Evolutionary conservation across 495 filamentous ascomycete species (phyloP).

Genomic region (Podospora didyma): DNA sequence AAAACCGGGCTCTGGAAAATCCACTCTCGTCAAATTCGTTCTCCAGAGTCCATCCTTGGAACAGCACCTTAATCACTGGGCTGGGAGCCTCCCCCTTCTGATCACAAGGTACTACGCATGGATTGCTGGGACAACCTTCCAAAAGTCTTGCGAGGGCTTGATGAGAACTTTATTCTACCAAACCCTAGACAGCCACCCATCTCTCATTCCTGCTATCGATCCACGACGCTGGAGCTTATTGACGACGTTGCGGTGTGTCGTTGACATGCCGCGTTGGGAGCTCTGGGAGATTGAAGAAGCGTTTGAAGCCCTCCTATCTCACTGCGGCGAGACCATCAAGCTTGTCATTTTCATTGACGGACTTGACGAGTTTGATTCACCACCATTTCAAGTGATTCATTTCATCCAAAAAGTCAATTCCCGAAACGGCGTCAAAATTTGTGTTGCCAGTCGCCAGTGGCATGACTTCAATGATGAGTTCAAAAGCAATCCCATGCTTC

Average conservation of each 20-base stretch:
- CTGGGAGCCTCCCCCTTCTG: neutral
- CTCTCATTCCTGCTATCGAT: slow-evolving; percentile 3
- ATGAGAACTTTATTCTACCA: slow-evolving; percentile 1
- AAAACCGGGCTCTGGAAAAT: slow-evolving; percentile 10
- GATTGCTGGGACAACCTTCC: neutral
- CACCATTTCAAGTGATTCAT: neutral
- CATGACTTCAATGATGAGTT: neutral
- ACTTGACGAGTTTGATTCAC: slow-evolving; percentile 7
- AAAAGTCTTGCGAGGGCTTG: slow-evolving; percentile 1
- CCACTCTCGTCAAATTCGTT: slow-evolving; percentile 8
- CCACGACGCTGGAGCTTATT: neutral
- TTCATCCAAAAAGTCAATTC: neutral
- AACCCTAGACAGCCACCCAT: neutral
- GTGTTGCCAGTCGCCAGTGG: slow-evolving; percentile 8
- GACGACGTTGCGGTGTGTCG: too few species aligned
- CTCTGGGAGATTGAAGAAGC: neutral
- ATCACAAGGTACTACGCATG: slow-evolving; percentile 3
- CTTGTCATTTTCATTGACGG: slow-evolving; percentile 3
- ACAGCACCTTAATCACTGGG: neutral
- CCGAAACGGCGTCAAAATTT: neutral
- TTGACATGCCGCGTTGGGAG: neutral
- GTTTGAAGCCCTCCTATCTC: neutral
- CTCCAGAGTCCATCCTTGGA: neutral
- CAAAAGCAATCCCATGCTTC: neutral
- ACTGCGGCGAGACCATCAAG: neutral